Conservation (phyloP, 192 early-diverging fungal genomes). For the Bifiguratus adelaidae region DNA sequence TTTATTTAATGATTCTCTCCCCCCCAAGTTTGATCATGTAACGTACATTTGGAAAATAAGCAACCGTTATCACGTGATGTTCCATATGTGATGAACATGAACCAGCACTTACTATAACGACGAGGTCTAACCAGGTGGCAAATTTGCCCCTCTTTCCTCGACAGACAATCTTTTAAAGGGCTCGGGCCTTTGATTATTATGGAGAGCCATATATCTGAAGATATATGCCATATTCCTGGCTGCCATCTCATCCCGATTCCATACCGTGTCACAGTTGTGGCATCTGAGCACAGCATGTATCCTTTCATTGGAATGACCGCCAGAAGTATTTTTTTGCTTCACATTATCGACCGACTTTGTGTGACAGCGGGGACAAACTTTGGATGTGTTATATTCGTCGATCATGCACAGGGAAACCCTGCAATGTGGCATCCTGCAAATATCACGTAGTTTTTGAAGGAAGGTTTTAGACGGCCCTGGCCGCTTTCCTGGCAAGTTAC, state of each 20-base stretch:
- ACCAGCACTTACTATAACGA: too few relatives aligned
- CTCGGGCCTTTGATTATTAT: neutral
- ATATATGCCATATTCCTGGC: neutral
- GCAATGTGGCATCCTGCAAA: neutral
- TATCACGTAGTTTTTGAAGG: neutral
- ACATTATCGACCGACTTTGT: too few relatives aligned
- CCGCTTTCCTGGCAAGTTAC: neutral
- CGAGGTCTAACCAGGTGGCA: too few relatives aligned
- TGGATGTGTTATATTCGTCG: neutral
- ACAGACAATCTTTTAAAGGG: too few relatives aligned
- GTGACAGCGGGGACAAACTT: too few relatives aligned
- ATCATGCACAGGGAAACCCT: neutral
- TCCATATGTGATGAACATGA: too few relatives aligned
- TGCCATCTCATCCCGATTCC: constrained; percentile 3
- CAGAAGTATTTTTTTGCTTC: too few relatives aligned
- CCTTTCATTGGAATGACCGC: neutral
- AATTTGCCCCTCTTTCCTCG: too few relatives aligned
- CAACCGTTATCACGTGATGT: too few relatives aligned
- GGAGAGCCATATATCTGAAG: neutral
- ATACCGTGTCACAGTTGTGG: neutral
- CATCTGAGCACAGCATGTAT: constrained; percentile 1
- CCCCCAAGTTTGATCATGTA: too few relatives aligned
- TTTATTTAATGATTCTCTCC: too few relatives aligned
- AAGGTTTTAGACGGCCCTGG: neutral
- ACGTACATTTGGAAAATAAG: too few relatives aligned